Percentiles rank a stretch among this genome's conserved stretches.
phyloP scores from a whole-genome alignment of 2,329 filamentous ascomycete species.

The Trichoderma hamatum region DNA sequence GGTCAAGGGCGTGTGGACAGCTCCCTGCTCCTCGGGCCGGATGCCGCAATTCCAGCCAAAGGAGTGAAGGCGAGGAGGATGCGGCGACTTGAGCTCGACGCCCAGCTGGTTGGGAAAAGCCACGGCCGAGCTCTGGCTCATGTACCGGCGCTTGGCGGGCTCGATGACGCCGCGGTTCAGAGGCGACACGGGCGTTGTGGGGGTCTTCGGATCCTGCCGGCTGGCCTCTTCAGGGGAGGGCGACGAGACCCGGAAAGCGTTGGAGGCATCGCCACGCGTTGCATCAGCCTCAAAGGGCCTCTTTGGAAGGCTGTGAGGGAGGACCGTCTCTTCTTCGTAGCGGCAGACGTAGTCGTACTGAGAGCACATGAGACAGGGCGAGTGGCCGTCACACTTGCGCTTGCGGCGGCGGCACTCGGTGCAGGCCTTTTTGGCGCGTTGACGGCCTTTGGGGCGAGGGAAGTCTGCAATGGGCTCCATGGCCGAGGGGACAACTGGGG shows the following conservation, averaged over 20 bases:
- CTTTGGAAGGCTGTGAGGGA: neutral
- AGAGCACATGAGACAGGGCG: conserved; percentile 27
- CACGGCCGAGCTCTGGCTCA: conserved; percentile 29
- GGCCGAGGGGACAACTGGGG: neutral
- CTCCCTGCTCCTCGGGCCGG: conserved; percentile 24
- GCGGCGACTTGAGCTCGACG: conserved; percentile 17
- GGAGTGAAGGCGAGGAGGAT: conserved; percentile 30
- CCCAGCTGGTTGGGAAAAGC: conserved; percentile 29
- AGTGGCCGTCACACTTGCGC: conserved; percentile 29
- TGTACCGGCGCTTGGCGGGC: conserved; percentile 23
- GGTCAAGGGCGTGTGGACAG: conserved; percentile 5
- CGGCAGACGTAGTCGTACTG: conserved; percentile 28
- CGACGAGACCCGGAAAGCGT: neutral
- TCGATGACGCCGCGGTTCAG: conserved; percentile 13
- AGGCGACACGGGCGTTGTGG: neutral
- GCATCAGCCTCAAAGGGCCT: neutral
- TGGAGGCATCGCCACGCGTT: neutral
- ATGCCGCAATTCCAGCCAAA: conserved; percentile 32
- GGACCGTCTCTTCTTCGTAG: conserved; percentile 18
- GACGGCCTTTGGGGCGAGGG: neutral
- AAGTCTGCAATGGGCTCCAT: neutral
- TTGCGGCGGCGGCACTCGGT: conserved; percentile 28
- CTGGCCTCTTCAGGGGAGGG: neutral
- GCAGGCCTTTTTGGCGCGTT: conserved; percentile 14
- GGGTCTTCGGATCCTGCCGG: neutral